Conservation (phyloP, 495 filamentous ascomycete genomes). For the Penicillium canariense region DNA sequence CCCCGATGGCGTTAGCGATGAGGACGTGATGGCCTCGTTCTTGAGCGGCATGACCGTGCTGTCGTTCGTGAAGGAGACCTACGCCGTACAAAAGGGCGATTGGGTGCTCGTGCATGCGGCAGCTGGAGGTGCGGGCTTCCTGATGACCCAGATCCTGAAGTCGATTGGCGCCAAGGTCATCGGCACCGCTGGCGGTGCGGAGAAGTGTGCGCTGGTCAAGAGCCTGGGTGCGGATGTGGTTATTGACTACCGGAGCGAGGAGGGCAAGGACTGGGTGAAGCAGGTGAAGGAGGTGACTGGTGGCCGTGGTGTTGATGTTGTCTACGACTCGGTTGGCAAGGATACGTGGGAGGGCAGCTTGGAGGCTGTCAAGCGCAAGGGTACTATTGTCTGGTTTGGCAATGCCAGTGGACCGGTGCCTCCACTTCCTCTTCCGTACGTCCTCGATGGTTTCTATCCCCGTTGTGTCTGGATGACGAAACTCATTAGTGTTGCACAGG, state of each 20-base stretch:
- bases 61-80: constrained; percentile 74
- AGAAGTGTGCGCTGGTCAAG: constrained; percentile 70
- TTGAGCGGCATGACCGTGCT: constrained; percentile 87
- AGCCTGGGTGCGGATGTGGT: constrained; percentile 67
- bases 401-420: constrained; percentile 83
- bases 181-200: constrained; percentile 72
- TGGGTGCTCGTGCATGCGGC: constrained; percentile 90
- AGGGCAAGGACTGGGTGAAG: constrained; percentile 61
- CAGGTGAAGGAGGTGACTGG: constrained; percentile 68
- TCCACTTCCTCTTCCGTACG: constrained; percentile 65
- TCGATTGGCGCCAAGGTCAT: constrained; percentile 76
- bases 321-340: constrained; percentile 90
- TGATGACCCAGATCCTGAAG: constrained; percentile 73
- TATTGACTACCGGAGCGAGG: constrained; percentile 68
- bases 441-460: constrained; percentile 13
- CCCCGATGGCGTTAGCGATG: constrained; percentile 59
- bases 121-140: constrained; percentile 80
- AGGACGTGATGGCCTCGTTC: constrained; percentile 64
- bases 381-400: constrained; percentile 81
- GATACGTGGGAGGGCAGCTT: constrained; percentile 82
- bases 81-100: constrained; percentile 70
- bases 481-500: constrained; percentile 17
- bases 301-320: constrained; percentile 68
- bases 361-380: constrained; percentile 76
- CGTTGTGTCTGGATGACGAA: neutral